Conservation (phyloP, 164 flowering plant species). For the Liriodendron chinense region DNA sequence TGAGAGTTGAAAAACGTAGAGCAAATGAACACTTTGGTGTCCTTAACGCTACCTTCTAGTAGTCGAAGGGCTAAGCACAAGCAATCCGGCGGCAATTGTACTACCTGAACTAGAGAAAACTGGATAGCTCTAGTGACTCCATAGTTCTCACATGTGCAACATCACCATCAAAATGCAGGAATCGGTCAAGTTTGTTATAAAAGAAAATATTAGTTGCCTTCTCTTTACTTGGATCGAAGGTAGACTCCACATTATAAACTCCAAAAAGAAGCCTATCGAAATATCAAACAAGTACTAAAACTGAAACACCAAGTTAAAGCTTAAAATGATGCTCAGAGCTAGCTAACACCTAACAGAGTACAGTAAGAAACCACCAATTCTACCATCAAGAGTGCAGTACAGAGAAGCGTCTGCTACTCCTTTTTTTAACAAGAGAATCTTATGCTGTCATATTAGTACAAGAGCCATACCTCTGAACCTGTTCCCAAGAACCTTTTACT, state of each 20-base stretch:
- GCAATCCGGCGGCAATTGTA: no score
- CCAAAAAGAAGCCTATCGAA: not conserved
- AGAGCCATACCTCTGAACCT: constrained; percentile 76
- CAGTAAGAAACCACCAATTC: not conserved
- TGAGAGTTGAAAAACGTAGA: no score
- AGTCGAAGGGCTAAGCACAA: no score
- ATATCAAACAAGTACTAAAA: not conserved
- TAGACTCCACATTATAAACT: not conserved
- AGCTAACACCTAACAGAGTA: not conserved
- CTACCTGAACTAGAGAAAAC: no score
- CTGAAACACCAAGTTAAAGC: not conserved
- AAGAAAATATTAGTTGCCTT: no score
- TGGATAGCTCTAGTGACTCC: no score
- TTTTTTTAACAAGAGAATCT: not conserved
- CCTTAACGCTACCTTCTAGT: no score
- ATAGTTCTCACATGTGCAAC: no score
- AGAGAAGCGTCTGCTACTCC: not conserved
- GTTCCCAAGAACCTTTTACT: constrained; percentile 71
- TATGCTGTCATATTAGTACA: not conserved
- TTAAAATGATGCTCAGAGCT: not conserved
- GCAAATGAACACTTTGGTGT: no score
- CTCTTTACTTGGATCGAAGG: no score
- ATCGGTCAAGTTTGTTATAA: no score
- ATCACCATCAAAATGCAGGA: no score
- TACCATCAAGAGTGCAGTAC: not conserved